Percentiles rank a stretch among this genome's conserved stretches.
These are phyloP conservation scores for bread wheat (Triticum aestivum) DNA, from an alignment of 176 grass and related monocot genomes.

Conservation along the genomic window DNA sequence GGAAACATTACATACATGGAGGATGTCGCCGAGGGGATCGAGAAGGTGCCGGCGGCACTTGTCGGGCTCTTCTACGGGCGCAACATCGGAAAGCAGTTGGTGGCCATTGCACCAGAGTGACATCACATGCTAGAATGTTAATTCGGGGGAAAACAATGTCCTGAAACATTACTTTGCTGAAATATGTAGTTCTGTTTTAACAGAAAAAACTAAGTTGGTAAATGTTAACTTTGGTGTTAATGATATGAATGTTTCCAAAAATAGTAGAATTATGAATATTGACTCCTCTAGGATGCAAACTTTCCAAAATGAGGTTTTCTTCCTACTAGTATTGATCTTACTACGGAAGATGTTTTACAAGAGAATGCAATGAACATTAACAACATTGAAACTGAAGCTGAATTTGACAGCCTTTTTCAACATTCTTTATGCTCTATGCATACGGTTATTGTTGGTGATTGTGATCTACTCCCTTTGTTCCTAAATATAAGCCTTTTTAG, in stretches of 20 bases:
- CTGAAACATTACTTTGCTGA: not conserved
- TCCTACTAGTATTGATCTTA: not conserved
- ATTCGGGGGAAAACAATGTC: not conserved
- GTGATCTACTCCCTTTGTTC: too few species aligned
- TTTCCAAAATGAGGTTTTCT: not conserved
- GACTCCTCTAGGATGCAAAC: not conserved
- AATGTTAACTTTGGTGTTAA: not conserved
- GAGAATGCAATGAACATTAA: too few species aligned
- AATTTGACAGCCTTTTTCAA: too few species aligned
- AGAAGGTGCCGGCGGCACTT: not conserved
- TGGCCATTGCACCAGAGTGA: not conserved
- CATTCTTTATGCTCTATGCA: too few species aligned
- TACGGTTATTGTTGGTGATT: too few species aligned
- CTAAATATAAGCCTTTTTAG: too few species aligned
- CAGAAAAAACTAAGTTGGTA: not conserved
- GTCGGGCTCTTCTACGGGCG: not conserved
- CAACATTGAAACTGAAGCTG: too few species aligned
- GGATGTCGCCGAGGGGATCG: not conserved
- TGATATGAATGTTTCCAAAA: not conserved
- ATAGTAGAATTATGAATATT: not conserved
- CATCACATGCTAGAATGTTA: not conserved
- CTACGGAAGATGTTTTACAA: too few species aligned
- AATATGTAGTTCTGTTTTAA: not conserved
- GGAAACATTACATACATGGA: not conserved
- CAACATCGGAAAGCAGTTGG: not conserved